A percentile compares a stretch with the other conserved stretches of the same genome.
Evolutionary conservation across 2,329 filamentous ascomycete species (phyloP).

Genomic region (Pseudocercospora fuligena): DNA sequence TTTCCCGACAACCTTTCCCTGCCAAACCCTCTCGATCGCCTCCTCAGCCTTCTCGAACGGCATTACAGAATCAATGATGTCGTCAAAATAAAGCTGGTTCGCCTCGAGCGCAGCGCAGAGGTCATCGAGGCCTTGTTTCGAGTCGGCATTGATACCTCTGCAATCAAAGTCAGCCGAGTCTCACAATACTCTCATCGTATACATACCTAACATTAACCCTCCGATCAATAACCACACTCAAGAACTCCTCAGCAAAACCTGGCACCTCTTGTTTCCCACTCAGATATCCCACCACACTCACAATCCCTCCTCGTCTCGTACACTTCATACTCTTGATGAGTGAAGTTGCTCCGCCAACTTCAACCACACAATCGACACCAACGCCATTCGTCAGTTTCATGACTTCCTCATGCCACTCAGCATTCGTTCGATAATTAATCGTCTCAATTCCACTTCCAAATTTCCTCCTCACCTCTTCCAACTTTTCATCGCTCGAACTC

Average conservation of each 20-base stretch:
- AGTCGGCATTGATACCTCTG: constrained; percentile 30
- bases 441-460: constrained; percentile 50
- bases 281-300: constrained; percentile 24
- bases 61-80: constrained; percentile 46
- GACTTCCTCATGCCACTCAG: constrained; percentile 63
- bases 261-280: constrained; percentile 19
- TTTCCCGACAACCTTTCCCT: background rate
- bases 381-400: constrained; percentile 47
- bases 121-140: constrained; percentile 51
- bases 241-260: constrained; percentile 20
- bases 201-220: constrained; percentile 25
- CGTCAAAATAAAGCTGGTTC: constrained; percentile 41
- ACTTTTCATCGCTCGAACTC: constrained; percentile 61
- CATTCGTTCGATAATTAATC: constrained; percentile 63
- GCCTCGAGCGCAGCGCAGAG: constrained; percentile 46
- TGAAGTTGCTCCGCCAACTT: constrained; percentile 49
- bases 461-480: constrained; percentile 55
- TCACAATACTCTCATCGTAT: background rate
- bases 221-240: constrained; percentile 28
- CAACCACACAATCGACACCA: constrained; percentile 54
- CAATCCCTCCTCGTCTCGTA: constrained; percentile 39
- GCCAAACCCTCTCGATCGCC: constrained; percentile 23
- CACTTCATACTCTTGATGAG: constrained; percentile 24
- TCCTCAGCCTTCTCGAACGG: constrained; percentile 40
- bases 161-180: constrained; percentile 11